A percentile compares a stretch with the other conserved stretches of the same genome.
Conservation (phyloP, 257 asterid genomes). For the Solanum rostratum region DNA sequence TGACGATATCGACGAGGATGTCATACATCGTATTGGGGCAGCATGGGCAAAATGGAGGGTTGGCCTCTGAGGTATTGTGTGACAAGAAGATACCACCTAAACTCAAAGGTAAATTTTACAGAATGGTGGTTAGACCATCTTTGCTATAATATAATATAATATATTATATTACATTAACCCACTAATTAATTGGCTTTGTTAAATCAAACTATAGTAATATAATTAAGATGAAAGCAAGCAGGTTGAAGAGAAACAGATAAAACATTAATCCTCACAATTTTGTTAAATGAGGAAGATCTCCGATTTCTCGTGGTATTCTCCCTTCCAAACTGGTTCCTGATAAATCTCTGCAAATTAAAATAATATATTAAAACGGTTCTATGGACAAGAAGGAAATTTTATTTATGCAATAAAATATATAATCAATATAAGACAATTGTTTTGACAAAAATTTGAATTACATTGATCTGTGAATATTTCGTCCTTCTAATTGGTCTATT, state of each 20-base stretch:
- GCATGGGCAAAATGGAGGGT: too few species aligned
- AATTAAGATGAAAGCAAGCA: background rate
- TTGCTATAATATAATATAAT: too few species aligned
- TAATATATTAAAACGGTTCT: background rate
- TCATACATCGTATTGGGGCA: too few species aligned
- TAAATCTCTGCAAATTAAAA: background rate
- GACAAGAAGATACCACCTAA: too few species aligned
- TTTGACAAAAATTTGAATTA: background rate
- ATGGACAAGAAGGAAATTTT: background rate
- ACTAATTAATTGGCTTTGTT: background rate
- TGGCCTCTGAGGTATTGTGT: too few species aligned
- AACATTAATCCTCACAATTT: background rate
- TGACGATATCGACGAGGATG: too few species aligned
- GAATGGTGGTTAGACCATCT: too few species aligned
- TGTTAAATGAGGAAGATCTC: background rate
- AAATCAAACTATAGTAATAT: too few species aligned
- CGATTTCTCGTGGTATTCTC: background rate
- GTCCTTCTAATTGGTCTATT: background rate
- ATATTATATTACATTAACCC: background rate
- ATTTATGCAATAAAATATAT: background rate
- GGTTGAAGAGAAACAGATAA: background rate
- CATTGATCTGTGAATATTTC: background rate
- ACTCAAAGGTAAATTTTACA: too few species aligned
- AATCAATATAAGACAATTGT: background rate
- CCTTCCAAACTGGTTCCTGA: fast-evolving